Base-by-base conservation (phyloP, 257 asterid genomes). In the Schizonepeta tenuifolia region DNA sequence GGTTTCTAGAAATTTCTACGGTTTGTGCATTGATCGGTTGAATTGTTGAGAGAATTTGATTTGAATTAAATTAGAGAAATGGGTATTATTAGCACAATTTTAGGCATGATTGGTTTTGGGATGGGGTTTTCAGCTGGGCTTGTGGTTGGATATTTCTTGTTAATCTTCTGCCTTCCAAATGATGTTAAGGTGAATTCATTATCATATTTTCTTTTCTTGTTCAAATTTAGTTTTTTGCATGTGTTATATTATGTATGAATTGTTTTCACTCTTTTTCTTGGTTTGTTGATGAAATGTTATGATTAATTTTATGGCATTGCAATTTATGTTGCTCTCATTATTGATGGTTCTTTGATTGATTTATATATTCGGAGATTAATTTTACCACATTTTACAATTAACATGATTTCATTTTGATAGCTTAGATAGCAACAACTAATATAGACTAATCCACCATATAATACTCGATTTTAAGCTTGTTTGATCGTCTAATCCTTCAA, bases 21-120 rank as follows among this genome's bases (percentile, higher is more conserved):
- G 24, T 69, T 24, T 40, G 13, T 36, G 26, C 26, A 13, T 40
- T 51, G 53, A 54, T 53, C 46, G 22, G 3, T 40, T n/a, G 14
- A 62, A 62, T 38, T 36, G 53, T 63, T 41, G 55, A 41, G 54
- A 41, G 40, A 41, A 18, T 60, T 35, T 28, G 7, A 33, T 7
- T 15, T 43, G 9, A 55, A 22, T 41, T 24, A 65, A 50, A 31
- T 54, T 38, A 33, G 62, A 70, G 59, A 91, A 7, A 38, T 91
- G 97, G 93, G 96, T 1, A 46, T 91, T 12, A 73, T 91, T 21
- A 86, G 97, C 86, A 75, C 95, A 64, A 77, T 91, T 69, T 2
- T 88, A 88, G 96, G 97, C 20, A n/a, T 80, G 69, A 77, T 86
- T 59, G 96, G 97, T 49, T 91, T 91, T 54, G 97, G 96, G 53